These are phyloP conservation scores for Phytophthora rubi DNA, from an alignment of 352 stramenopile genomes.

Conservation along the genomic window DNA sequence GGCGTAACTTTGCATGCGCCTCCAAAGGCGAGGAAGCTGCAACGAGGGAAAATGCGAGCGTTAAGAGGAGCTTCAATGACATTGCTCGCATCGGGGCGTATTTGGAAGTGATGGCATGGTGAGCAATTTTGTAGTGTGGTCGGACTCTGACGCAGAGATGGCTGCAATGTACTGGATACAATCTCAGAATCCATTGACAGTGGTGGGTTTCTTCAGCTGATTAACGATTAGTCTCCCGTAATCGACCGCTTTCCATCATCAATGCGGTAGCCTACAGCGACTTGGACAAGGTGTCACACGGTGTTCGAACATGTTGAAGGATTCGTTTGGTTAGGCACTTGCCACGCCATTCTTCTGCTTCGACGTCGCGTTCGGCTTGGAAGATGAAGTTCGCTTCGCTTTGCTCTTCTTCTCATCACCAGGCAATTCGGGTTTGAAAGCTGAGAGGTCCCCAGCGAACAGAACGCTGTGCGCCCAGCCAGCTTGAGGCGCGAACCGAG, in stretches of 20 bases:
- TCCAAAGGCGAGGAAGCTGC: background rate
- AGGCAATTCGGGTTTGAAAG: conserved; percentile 42
- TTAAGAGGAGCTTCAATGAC: conserved; percentile 4
- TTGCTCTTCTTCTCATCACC: conserved; percentile 34
- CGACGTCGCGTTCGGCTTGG: conserved; percentile 19
- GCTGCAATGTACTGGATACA: conserved; percentile 33
- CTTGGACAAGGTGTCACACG: conserved; percentile 22
- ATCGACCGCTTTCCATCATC: conserved; percentile 21
- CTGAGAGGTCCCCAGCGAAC: conserved; percentile 56
- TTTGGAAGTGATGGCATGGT: conserved; percentile 14
- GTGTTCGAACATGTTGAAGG: background rate
- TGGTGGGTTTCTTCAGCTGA: background rate
- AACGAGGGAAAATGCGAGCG: conserved; percentile 11
- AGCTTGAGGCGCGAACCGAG: conserved; percentile 87
- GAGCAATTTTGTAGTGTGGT: background rate
- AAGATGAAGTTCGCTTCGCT: conserved; percentile 6
- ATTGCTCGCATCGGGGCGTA: conserved; percentile 3
- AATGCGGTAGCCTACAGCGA: conserved; percentile 9
- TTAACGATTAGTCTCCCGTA: conserved; percentile 18
- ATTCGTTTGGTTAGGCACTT: background rate
- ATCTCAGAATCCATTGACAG: conserved; percentile 18
- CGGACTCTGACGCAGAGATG: conserved; percentile 6
- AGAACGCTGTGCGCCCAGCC: conserved; percentile 93
- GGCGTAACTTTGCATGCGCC: background rate
- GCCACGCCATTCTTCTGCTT: conserved; percentile 15